Evolutionary conservation across 2,329 filamentous ascomycete species (phyloP).

Genomic region (Phyllachora maydis): DNA sequence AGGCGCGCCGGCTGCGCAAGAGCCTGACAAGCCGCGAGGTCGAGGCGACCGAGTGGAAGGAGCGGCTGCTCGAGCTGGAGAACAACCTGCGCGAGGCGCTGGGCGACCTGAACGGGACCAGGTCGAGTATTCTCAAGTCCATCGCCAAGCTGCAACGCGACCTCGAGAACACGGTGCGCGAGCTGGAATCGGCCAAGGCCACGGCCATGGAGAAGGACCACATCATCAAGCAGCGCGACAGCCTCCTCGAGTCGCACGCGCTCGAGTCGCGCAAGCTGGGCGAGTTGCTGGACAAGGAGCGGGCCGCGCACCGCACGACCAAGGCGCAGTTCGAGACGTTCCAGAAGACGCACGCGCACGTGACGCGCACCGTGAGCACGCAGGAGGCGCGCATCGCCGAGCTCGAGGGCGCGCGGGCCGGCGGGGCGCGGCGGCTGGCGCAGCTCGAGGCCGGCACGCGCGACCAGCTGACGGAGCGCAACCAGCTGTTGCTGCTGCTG

Average conservation of each 20-base stretch:
- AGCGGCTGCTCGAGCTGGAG: conserved; percentile 75
- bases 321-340: conserved; percentile 75
- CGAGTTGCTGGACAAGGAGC: conserved; percentile 82
- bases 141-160: conserved; percentile 78
- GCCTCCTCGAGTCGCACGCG: conserved; percentile 69
- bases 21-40: conserved; percentile 66
- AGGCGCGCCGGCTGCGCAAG: conserved; percentile 64
- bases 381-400: conserved; percentile 73
- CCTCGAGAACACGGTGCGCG: conserved; percentile 63
- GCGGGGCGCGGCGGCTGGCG: conserved; percentile 59
- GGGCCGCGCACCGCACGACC: conserved; percentile 65
- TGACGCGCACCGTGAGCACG: conserved; percentile 66
- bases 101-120: conserved; percentile 71
- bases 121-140: conserved; percentile 69
- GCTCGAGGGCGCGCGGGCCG: conserved; percentile 57
- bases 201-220: conserved; percentile 78
- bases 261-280: conserved; percentile 70
- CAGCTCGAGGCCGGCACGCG: conserved; percentile 61
- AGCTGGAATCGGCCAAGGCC: conserved; percentile 60
- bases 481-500: conserved; percentile 66
- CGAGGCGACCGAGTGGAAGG: conserved; percentile 80
- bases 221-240: conserved; percentile 74
- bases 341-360: conserved; percentile 71
- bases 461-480: conserved; percentile 77
- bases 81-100: conserved; percentile 71